Evolutionary conservation across 1,139 yeast genomes (phyloP), one percentile per base, ranked within the genome.

Genomic region (Pichia sp.): DNA sequence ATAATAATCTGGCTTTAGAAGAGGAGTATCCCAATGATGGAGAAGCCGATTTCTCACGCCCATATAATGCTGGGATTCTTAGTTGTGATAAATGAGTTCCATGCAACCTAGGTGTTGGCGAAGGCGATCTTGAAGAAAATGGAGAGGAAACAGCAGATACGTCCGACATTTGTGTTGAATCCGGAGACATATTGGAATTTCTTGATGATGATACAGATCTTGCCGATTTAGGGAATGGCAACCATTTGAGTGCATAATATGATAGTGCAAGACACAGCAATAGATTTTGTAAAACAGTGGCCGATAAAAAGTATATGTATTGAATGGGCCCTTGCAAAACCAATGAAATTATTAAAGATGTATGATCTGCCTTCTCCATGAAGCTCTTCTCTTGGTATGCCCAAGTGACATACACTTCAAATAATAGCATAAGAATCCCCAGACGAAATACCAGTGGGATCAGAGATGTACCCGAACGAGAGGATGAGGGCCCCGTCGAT

Each of bases 361-460:
- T 57, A 20, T 49, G 53, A 14, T 46, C 45, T 3, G 47, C 47
- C 34, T 55, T 53, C 35, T 57, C 60, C 21, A 61, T 53, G 30
- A 60, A 57, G 42, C 72, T 77, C 54, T 79, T 80, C 63, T 93
- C 99, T 53, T 86, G 91, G 45, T 85, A 80, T 0, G 96, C 96
- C 98, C 99, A 93, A 1, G 81, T 82, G 45, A 93, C 68, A 61
- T 93, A 94, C 9, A 93, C 95, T 55, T 93, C 97, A 58, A 91
- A 89, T n/a, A 94, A 72, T 0, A 88, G 69, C 46, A 86, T 73
- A 46, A 93, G 70, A 3, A 85, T 59, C 57, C 87, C 70, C 40
- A 87, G 68, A 33, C 96, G 46, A 15, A 56, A 43, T 5, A 56
- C 56, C 4, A 56, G 46, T 2, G 58, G 57, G 44, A 39, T 54